Conservation (phyloP, 768 basidiomycete species). For the Pisolithus tinctorius region DNA sequence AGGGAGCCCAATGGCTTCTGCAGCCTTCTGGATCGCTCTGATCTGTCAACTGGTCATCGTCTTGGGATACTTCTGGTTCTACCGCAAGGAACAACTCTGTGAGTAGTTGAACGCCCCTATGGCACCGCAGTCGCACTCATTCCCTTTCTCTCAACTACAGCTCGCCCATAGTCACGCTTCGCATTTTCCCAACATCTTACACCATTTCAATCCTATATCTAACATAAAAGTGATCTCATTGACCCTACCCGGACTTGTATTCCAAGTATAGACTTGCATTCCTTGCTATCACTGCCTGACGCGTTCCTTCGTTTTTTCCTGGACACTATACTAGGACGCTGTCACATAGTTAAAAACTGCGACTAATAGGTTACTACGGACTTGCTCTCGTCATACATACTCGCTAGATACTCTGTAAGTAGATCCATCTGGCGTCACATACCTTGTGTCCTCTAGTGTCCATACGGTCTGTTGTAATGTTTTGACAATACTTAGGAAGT, state of each 20-base stretch:
- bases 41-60: slow-evolving; percentile 79
- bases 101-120: slow-evolving; percentile 21
- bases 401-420: background rate
- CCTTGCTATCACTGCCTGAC: background rate
- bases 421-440: background rate
- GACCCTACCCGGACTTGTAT: background rate
- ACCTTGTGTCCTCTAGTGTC: background rate
- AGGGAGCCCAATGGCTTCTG: slow-evolving; percentile 77
- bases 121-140: background rate
- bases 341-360: background rate
- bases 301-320: background rate
- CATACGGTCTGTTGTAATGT: background rate
- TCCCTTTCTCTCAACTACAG: slow-evolving; percentile 4
- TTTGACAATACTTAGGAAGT: background rate
- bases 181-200: background rate
- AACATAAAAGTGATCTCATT: background rate
- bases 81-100: slow-evolving; percentile 90
- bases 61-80: slow-evolving; percentile 94
- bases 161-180: slow-evolving; percentile 18
- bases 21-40: slow-evolving; percentile 85
- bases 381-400: background rate
- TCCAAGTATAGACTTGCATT: background rate
- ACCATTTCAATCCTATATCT: background rate
- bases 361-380: slow-evolving; percentile 1
- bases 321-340: slow-evolving; percentile 1